phyloP scores from a whole-genome alignment of 176 grass and related monocot genomes.

The Oryza longistaminata region DNA sequence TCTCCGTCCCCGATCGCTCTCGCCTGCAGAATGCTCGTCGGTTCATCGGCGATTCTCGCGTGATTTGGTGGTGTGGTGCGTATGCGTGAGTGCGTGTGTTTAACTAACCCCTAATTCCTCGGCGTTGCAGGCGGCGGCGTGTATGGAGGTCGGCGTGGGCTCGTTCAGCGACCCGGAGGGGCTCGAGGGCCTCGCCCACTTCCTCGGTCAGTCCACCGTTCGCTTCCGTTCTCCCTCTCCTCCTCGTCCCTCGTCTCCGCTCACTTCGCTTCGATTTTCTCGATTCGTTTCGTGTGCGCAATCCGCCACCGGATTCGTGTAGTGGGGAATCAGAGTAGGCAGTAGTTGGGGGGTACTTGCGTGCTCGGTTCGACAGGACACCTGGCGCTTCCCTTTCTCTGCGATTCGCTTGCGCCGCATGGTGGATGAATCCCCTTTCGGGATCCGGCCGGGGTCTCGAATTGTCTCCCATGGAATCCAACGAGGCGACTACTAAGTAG shows the following conservation, averaged over 20 bases:
- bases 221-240: too few species aligned
- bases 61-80: background rate
- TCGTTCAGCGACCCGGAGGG: slow-evolving; percentile 85
- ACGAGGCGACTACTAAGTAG: background rate
- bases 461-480: slow-evolving; percentile 17
- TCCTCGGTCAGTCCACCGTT: slow-evolving; percentile 61
- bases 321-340: background rate
- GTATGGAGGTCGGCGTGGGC: slow-evolving; percentile 85
- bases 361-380: slow-evolving; percentile 6
- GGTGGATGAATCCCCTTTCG: slow-evolving; percentile 32
- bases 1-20: background rate
- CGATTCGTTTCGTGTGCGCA: slow-evolving; percentile 9
- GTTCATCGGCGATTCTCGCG: background rate
- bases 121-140: slow-evolving; percentile 68
- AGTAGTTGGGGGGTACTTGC: background rate
- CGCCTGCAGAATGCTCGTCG: slow-evolving; percentile 6
- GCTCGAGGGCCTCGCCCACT: slow-evolving; percentile 94
- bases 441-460: slow-evolving; percentile 17
- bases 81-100: background rate
- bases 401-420: background rate
- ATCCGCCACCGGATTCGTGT: slow-evolving; percentile 28
- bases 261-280: background rate
- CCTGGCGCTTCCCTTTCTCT: slow-evolving; percentile 8
- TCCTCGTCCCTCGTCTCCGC: background rate
- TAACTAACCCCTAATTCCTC: background rate